These are phyloP conservation scores for Ceratopteris richardii DNA, from an alignment of 75 land plant species.

Conservation along the genomic window DNA sequence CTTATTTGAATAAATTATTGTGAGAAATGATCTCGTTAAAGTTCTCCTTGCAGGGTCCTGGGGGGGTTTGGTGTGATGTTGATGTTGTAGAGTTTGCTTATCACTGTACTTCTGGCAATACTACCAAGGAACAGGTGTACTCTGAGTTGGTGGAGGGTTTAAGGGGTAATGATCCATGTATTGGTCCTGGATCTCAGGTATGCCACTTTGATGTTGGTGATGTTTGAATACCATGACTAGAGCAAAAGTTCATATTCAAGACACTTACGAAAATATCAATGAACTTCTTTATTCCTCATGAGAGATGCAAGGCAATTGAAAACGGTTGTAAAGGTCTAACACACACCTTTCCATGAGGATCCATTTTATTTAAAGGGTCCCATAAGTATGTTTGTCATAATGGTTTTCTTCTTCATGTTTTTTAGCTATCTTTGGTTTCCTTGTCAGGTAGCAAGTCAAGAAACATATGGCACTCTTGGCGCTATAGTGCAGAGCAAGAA, in stretches of 20 bases:
- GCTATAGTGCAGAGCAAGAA: slow-evolving; percentile 83
- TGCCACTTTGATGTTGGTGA: background rate
- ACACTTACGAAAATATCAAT: background rate
- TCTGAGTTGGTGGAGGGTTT: slow-evolving; percentile 87
- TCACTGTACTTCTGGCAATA: slow-evolving; percentile 70
- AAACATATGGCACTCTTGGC: slow-evolving; percentile 90
- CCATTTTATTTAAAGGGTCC: no score
- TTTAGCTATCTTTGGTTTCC: background rate
- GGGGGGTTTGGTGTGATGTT: slow-evolving; percentile 96
- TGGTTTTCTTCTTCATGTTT: no score
- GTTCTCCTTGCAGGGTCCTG: slow-evolving; percentile 56
- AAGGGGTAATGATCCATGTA: slow-evolving; percentile 74
- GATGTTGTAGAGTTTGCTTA: slow-evolving; percentile 95
- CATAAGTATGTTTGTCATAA: no score
- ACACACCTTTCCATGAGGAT: no score
- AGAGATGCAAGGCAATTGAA: no score
- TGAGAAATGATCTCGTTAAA: no score
- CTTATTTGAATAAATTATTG: no score
- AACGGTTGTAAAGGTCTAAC: no score
- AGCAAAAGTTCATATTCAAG: background rate
- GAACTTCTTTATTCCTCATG: no score
- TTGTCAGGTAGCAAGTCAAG: slow-evolving; percentile 81
- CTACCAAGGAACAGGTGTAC: slow-evolving; percentile 83
- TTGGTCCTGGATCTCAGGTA: slow-evolving; percentile 98
- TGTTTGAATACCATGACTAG: background rate